Conservation (phyloP, 352 stramenopile species). For the Globisporangium radiosum region DNA sequence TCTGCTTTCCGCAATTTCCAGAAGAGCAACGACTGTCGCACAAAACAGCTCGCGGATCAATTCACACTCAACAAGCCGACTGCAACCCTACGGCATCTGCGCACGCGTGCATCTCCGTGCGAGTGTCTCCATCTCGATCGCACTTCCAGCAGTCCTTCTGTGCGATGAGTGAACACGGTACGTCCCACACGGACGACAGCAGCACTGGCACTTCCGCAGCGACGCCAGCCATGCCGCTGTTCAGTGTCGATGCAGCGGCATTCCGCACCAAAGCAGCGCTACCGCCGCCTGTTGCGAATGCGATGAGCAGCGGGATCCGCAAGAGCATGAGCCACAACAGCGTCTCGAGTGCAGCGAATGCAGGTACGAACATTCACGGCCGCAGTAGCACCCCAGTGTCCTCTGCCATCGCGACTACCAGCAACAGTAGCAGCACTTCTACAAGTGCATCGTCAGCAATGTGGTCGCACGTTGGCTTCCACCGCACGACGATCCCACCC, state of each 20-base stretch:
- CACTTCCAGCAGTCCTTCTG: background rate
- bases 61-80: too few relatives aligned
- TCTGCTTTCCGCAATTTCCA: too few relatives aligned
- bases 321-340: constrained; percentile 15
- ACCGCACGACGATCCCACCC: constrained; percentile 74
- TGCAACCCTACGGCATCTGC: too few relatives aligned
- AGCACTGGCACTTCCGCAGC: too few relatives aligned
- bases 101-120: too few relatives aligned
- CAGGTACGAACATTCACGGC: background rate
- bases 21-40: background rate
- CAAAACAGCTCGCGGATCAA: background rate
- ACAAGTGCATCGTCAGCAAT: constrained; percentile 10
- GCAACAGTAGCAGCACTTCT: too few relatives aligned
- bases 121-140: too few relatives aligned
- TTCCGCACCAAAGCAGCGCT: background rate
- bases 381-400: background rate
- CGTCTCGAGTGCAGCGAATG: background rate
- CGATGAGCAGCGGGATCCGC: constrained; percentile 6
- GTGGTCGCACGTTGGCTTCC: constrained; percentile 78
- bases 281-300: background rate
- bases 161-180: background rate
- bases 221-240: background rate
- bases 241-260: background rate
- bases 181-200: background rate
- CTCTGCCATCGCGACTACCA: background rate